Base-by-base conservation (phyloP, 2,329 filamentous ascomycete species). In the Eutypa lata region DNA sequence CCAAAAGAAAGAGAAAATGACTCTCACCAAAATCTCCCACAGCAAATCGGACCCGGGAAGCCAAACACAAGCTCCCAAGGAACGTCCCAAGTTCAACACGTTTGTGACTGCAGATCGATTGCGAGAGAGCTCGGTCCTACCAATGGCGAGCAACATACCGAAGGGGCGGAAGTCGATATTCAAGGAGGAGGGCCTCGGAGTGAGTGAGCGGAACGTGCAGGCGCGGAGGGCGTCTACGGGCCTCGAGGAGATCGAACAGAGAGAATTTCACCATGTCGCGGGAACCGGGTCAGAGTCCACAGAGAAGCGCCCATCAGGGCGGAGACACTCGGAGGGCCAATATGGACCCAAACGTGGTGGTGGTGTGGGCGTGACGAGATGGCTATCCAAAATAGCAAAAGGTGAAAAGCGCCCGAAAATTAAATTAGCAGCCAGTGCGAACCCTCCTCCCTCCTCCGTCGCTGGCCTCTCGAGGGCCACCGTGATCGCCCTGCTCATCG, bases 121-220 rank as follows among this genome's bases (percentile, higher is more conserved):
- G 37, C 73, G 78, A 56, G 78, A 81, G 61, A 70, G 74, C 53
- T 73, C 72, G 46, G 61, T 69, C 1, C 73, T 77, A 57, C 66
- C 69, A 26, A 75, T 76, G 69, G 60, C 60, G 40, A 70, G 70
- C 59, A 79, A 75, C 52, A 74, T 80, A 47, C 71, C 68, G 55
- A 81, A 79, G 61, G 76, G 73, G 42, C 73, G 79, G 47, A 75
- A 70, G 58, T 81, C 79, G 21, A 68, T 81, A 52, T 82, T 82
- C 58, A 79, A 70, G 60, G 79, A 82, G 64, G 63, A 76, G 40
- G 79, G 78, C 4, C 61, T 81, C 19, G 67, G 72, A 47, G 69
- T 73, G 42, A 71, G 71, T 31, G 54, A 60, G 22, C 53, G 42
- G 37, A 61, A 65, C n/a, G 60, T 63, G 35, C 56, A 59, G 26